Percentiles rank a stretch among this genome's conserved stretches.
These are phyloP conservation scores for Clausena lansium DNA, from an alignment of 345 rosid species.

Conservation along the genomic window DNA sequence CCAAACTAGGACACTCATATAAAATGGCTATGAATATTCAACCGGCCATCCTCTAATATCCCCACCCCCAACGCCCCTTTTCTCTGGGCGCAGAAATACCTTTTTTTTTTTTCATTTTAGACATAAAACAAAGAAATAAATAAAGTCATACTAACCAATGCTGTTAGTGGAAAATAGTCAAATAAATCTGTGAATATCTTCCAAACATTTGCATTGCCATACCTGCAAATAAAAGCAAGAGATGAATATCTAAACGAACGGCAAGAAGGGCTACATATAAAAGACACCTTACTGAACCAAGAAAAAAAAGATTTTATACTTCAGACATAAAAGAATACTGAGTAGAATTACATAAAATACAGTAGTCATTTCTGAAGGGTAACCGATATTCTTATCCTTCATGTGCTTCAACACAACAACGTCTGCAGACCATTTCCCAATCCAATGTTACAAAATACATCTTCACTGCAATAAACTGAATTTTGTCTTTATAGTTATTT, in stretches of 20 bases:
- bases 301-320: not conserved
- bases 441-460: not conserved
- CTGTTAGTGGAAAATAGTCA: slow-evolving; percentile 93
- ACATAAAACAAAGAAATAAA: not conserved
- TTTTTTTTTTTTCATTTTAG: not conserved
- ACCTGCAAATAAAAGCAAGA: slow-evolving; percentile 49
- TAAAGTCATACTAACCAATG: slow-evolving; percentile 67
- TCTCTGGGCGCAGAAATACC: not conserved
- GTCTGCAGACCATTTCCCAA: not conserved
- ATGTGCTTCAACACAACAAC: not conserved
- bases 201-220: slow-evolving; percentile 96
- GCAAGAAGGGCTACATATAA: not conserved
- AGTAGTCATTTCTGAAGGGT: not conserved
- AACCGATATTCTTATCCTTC: not conserved
- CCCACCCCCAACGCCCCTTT: not conserved
- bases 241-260: not conserved
- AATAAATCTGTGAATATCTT: slow-evolving; percentile 89
- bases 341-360: not conserved
- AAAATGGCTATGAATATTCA: not conserved
- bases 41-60: not conserved
- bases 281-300: too few species aligned
- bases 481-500: not conserved
- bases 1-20: not conserved
- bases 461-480: not conserved
- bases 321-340: not conserved